A percentile compares a stretch with the other conserved stretches of the same genome.
phyloP scores from a whole-genome alignment of 2,329 filamentous ascomycete species.

The Alternaria gansuensis region DNA sequence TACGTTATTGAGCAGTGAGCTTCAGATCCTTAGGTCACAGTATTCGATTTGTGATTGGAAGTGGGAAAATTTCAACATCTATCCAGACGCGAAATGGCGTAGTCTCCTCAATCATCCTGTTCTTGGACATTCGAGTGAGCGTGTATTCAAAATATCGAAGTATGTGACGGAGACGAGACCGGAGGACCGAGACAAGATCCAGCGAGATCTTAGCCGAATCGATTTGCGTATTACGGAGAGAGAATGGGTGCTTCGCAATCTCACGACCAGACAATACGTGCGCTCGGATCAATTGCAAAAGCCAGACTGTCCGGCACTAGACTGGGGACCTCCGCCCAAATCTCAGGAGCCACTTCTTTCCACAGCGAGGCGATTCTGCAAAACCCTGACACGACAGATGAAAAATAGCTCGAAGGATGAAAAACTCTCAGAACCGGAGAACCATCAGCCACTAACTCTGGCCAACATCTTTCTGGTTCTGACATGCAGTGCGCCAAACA shows the following conservation, averaged over 20 bases:
- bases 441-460: conserved; percentile 11
- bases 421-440: neutral
- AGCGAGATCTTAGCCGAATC: conserved; percentile 15
- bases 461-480: conserved; percentile 21
- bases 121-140: neutral
- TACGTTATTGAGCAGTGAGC: neutral
- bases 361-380: neutral
- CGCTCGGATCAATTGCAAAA: conserved; percentile 21
- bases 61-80: neutral
- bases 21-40: neutral
- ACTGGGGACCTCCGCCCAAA: neutral
- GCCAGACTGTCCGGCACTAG: neutral
- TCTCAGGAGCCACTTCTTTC: neutral
- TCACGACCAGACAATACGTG: conserved; percentile 25
- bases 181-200: neutral
- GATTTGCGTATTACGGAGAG: conserved; percentile 16
- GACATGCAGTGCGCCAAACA: conserved; percentile 5
- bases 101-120: neutral
- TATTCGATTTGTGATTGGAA: neutral
- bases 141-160: neutral
- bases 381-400: neutral
- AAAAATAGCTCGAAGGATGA: neutral
- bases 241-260: conserved; percentile 25
- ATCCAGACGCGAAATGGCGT: too few species aligned
- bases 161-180: neutral